Conservation (phyloP, 768 basidiomycete genomes). For the Hericium alpestre region DNA sequence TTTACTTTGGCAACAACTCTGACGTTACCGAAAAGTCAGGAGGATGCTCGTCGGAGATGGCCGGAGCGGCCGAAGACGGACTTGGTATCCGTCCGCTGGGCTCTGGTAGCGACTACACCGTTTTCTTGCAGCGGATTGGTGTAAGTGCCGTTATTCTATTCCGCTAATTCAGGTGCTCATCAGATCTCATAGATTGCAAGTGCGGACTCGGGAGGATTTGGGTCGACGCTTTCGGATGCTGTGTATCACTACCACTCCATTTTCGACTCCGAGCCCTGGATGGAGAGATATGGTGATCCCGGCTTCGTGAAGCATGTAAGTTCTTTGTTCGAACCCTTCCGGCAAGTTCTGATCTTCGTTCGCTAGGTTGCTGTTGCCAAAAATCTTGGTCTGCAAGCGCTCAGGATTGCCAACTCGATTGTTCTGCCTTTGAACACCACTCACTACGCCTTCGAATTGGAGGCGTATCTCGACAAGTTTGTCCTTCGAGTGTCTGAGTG, state of each 20-base stretch:
- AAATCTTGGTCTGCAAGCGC: constrained; percentile 40
- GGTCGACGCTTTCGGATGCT: constrained; percentile 29
- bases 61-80: constrained; percentile 18
- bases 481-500: background rate
- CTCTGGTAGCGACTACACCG: constrained; percentile 84
- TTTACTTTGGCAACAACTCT: constrained; percentile 32
- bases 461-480: constrained; percentile 41
- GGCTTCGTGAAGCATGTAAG: constrained; percentile 48
- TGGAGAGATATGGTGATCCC: constrained; percentile 54
- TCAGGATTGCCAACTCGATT: constrained; percentile 44
- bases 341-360: background rate
- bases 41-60: constrained; percentile 19
- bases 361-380: constrained; percentile 46
- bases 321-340: background rate
- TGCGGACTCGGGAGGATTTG: constrained; percentile 25
- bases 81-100: constrained; percentile 54
- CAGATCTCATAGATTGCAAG: constrained; percentile 23
- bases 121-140: constrained; percentile 76
- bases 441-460: constrained; percentile 49
- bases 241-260: constrained; percentile 55
- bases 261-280: constrained; percentile 50
- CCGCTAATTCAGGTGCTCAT: constrained; percentile 15
- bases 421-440: constrained; percentile 61
- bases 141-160: constrained; percentile 28
- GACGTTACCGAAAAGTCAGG: constrained; percentile 33